Evolutionary conservation across 2,329 filamentous ascomycete species (phyloP), one percentile per base, ranked within the genome.

Genomic region (Waltergamsia citrina): DNA sequence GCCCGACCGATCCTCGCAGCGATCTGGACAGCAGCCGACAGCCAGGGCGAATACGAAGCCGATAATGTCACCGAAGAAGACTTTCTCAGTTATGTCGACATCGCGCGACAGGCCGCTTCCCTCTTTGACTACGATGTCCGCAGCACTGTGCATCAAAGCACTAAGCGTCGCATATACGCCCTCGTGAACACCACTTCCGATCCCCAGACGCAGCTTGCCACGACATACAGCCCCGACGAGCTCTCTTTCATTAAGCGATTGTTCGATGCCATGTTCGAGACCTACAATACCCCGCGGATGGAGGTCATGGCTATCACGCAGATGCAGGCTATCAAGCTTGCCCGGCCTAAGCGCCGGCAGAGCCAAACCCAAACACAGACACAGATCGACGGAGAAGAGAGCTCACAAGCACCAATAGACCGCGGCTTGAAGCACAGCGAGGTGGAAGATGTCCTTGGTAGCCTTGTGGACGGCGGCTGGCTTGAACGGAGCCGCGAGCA

Each of bases 201-300:
- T 56, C 66, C 81, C 0, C 65, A 90, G 39, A 93, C 86, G 0
- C 90, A 95, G 49, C 70, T 95, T 25, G 86, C 88, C 3, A 96
- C 92, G 0, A 77, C 74, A 0, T 84, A 83, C 51, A 73, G 69
- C 7, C 64, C 85, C 1, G 87, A 94, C 44, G 88, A 96, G 61
- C 84, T 96, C 21, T 77, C 83, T 1, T 98, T 86, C 53, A 74
- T 96, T 35, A 92, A 93, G 58, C 71, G 92, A 7, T 56, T 95
- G 4, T 71, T 98, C 1, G 88, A 95, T 53, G 78, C 74, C 46
- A 94, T 98, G 74, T 98, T 96, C 52, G 85, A 93, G 42, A 81
- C 75, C 15, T 78, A 86, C 62, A 96, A 96, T 51, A 85, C 79
- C 0, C 69, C 67, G 7, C 68, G 76, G n/a, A 75, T 78, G 48